Evolutionary conservation across 1,284 basidiomycete genomes (phyloP), one percentile per base, ranked within the genome.

Genomic region (Stereum hirsutum): DNA sequence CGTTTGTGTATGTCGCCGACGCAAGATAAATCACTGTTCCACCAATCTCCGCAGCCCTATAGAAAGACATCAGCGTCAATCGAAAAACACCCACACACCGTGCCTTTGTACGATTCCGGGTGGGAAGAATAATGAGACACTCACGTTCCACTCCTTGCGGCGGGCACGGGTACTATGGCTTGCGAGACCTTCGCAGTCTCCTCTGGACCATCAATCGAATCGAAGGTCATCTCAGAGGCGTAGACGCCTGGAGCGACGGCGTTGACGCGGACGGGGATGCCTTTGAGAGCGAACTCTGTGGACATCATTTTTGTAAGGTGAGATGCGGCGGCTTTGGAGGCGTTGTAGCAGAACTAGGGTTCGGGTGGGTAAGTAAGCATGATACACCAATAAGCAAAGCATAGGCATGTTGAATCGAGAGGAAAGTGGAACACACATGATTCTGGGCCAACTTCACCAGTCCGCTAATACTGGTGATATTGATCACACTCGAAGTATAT

Each of bases 381-480:
- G 19, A 21, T 5, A 12, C 10, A 32, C 8, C 40, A n/a, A 31
- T 27, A 19, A n/a, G 15, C 35, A 25, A 26, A n/a, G n/a, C n/a
- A n/a, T n/a, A n/a, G n/a, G n/a, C n/a, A n/a, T n/a, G n/a, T n/a
- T n/a, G n/a, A n/a, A n/a, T n/a, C n/a, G n/a, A n/a, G n/a, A n/a
- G n/a, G n/a, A n/a, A n/a, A n/a, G n/a, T n/a, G 6, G 11, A 15
- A 63, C 78, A 30, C 58, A 85, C 86, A 54, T 89, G 87, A 49
- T 79, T 70, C 57, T 89, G 87, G 0, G 80, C 72, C 12, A 81
- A 49, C 57, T 83, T 85, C 46, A 73, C 68, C 28, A 79, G 44
- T 2, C 83, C 85, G 45, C 80, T 82, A 45, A 90, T 80, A 37
- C 81, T 85, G 1, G 84, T 83, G 50, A 80, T 80, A 58, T 87